Evolutionary conservation across 345 rosid species (phyloP).

Genomic region (Toxicodendron radicans): DNA sequence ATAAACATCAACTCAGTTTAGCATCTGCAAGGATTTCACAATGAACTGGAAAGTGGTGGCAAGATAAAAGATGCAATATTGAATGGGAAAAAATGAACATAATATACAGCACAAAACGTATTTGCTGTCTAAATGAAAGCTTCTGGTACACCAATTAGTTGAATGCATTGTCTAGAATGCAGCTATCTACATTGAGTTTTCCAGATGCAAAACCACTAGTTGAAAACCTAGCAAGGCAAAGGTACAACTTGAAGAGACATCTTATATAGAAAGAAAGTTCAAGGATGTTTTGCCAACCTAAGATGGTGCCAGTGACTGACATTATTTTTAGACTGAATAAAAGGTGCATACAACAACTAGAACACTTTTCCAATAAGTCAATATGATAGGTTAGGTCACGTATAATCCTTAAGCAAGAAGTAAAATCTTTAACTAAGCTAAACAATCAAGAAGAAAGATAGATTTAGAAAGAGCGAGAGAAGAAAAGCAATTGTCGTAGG

Average conservation of each 20-base stretch:
- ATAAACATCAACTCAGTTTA: background rate
- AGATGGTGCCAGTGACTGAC: background rate
- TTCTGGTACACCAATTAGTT: background rate
- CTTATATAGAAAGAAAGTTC: background rate
- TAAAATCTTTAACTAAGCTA: background rate
- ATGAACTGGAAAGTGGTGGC: background rate
- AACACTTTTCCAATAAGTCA: background rate
- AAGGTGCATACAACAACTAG: background rate
- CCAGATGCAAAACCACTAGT: background rate
- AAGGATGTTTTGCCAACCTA: background rate
- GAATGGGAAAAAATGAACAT: background rate
- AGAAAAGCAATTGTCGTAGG: background rate
- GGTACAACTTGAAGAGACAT: background rate
- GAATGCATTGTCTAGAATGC: background rate
- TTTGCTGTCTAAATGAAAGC: background rate
- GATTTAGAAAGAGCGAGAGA: no score
- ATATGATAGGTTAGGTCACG: background rate
- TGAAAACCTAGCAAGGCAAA: background rate
- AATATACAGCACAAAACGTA: background rate
- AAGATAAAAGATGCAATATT: background rate
- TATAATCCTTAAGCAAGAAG: slow-evolving; percentile 1
- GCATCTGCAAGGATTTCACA: background rate
- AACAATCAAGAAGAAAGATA: background rate
- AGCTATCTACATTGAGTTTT: background rate
- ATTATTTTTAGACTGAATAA: background rate